These are phyloP conservation scores for Ceratocystis diversiconidia DNA, from an alignment of 2,329 filamentous ascomycete genomes.

Conservation along the genomic window DNA sequence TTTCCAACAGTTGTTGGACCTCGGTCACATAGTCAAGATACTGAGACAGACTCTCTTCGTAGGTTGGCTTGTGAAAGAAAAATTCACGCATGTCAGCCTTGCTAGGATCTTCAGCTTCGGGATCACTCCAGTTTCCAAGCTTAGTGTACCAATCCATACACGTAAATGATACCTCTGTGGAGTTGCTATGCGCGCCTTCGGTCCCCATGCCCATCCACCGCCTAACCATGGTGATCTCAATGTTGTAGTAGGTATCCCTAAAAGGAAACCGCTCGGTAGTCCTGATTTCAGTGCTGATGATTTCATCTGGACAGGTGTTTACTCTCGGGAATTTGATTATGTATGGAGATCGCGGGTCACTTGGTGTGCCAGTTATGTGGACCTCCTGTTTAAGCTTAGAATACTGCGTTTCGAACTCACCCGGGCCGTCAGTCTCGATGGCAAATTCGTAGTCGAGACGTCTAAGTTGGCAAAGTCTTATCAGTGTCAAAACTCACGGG, in stretches of 20 bases:
- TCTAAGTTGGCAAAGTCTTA: not conserved
- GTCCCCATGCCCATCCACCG: constrained; percentile 3
- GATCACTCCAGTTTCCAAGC: not conserved
- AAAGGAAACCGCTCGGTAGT: not conserved
- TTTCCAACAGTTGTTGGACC: not conserved
- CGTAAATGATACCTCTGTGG: not conserved
- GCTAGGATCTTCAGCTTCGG: not conserved
- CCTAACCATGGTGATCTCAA: not conserved
- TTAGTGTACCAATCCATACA: constrained; percentile 1
- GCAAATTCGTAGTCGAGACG: not conserved
- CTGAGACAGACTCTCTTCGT: constrained; percentile 1
- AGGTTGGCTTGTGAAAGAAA: not conserved
- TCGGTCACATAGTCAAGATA: not conserved
- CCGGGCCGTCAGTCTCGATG: not conserved
- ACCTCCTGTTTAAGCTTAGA: not conserved
- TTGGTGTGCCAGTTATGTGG: not conserved
- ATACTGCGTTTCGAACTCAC: not conserved
- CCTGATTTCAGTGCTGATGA: not conserved
- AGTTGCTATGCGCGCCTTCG: not conserved
- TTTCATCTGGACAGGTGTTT: not conserved
- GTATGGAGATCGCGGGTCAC: not conserved
- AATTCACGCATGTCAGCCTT: not conserved
- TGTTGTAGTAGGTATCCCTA: not conserved
- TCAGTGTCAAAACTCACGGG: not conserved
- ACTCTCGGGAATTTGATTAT: not conserved